Evolutionary conservation across 352 stramenopile species (phyloP).

Genomic region (Phytopythium oedochilum): DNA sequence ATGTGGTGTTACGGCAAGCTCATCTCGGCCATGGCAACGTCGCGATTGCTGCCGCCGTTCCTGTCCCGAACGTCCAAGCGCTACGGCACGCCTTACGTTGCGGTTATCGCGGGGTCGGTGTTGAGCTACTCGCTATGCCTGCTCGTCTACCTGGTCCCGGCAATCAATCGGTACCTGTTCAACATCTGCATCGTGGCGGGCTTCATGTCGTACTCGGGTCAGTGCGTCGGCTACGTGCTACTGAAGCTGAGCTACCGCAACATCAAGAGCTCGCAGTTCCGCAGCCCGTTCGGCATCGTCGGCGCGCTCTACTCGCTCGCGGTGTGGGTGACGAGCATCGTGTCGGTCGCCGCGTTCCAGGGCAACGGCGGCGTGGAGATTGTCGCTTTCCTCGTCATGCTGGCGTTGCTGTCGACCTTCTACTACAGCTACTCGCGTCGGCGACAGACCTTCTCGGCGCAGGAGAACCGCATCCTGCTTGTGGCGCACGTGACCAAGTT

Average conservation of each 20-base stretch:
- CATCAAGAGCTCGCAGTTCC: conserved; percentile 36
- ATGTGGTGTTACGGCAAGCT: conserved; percentile 57
- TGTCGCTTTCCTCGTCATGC: conserved; percentile 11
- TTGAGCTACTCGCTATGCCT: conserved; percentile 32
- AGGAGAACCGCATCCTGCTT: conserved; percentile 36
- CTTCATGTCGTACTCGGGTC: conserved; percentile 38
- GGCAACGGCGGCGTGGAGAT: conserved; percentile 18
- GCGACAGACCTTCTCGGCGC: conserved; percentile 29
- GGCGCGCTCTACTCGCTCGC: conserved; percentile 26
- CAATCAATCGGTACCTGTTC: conserved; percentile 20
- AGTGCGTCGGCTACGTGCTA: conserved; percentile 39
- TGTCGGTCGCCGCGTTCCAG: conserved; percentile 22
- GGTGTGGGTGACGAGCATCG: conserved; percentile 23
- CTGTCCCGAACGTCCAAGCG: conserved; percentile 16
- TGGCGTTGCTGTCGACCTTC: conserved; percentile 19
- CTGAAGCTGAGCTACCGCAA: conserved; percentile 37
- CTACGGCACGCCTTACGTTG: conserved; percentile 14
- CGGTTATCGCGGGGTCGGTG: conserved; percentile 15
- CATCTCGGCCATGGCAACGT: conserved; percentile 41
- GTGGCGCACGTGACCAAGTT: conserved; percentile 45
- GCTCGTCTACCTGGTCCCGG: conserved; percentile 20
- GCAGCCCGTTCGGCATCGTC: conserved; percentile 26
- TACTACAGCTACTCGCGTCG: conserved; percentile 34
- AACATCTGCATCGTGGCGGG: conserved; percentile 26
- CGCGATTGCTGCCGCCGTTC: conserved; percentile 24